These are phyloP conservation scores for Apiospora malaysiana DNA, from an alignment of 2,329 filamentous ascomycete species.

Conservation along the genomic window DNA sequence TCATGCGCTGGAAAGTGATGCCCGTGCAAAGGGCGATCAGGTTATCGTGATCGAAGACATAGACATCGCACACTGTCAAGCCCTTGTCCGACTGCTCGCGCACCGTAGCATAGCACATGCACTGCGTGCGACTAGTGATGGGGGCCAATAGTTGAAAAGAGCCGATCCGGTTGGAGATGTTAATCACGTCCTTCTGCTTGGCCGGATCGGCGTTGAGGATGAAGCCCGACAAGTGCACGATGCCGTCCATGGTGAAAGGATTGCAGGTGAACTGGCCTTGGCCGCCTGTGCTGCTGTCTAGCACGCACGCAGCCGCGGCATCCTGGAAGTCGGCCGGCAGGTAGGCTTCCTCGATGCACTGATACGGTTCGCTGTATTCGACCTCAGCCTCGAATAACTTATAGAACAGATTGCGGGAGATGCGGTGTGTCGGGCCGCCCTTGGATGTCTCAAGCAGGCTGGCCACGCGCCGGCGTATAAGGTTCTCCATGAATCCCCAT, in stretches of 20 bases:
- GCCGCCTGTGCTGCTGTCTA: neutral
- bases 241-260: conserved; percentile 17
- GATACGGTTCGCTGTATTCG: neutral
- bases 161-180: conserved; percentile 16
- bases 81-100: conserved; percentile 12
- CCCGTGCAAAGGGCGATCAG: conserved; percentile 5
- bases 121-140: neutral
- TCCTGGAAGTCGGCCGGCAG: conserved; percentile 17
- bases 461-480: neutral
- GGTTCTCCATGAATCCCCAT: conserved; percentile 19
- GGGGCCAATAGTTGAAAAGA: neutral
- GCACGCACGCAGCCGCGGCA: conserved; percentile 5
- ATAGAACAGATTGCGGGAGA: conserved; percentile 17
- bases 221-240: conserved; percentile 20
- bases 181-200: conserved; percentile 13
- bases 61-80: neutral
- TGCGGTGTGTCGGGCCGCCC: conserved; percentile 12
- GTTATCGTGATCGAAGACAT: conserved; percentile 18
- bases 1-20: conserved; percentile 18
- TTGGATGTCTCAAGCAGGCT: conserved; percentile 1
- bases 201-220: conserved; percentile 14
- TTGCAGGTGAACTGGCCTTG: conserved; percentile 16
- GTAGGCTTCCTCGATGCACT: conserved; percentile 20
- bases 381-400: conserved; percentile 17
- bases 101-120: conserved; percentile 16